These are phyloP conservation scores for Blastomyces parvus DNA, from an alignment of 2,329 filamentous ascomycete species.

Conservation along the genomic window DNA sequence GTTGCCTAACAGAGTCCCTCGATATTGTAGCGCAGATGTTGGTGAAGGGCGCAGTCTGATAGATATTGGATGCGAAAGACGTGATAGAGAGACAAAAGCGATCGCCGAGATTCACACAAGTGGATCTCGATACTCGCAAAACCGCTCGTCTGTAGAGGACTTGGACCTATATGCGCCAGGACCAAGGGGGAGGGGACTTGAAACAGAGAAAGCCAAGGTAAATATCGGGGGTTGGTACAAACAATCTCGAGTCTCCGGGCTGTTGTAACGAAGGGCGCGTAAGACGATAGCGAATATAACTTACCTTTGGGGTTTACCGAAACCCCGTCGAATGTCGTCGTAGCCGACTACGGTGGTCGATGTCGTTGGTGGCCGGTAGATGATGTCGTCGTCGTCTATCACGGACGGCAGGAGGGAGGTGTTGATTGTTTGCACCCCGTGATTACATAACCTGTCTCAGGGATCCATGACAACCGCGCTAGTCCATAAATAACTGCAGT, in stretches of 20 bases:
- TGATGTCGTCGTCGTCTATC: background rate
- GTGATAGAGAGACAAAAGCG: background rate
- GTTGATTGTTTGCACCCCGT: constrained; percentile 8
- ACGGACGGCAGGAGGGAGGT: background rate
- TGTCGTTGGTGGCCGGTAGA: background rate
- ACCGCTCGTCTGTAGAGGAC: background rate
- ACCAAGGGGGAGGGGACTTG: background rate
- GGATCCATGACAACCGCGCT: constrained; percentile 10
- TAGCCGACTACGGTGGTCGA: background rate
- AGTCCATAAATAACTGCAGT: background rate
- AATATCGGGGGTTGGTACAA: background rate
- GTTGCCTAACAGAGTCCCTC: background rate
- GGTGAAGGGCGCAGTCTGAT: no score
- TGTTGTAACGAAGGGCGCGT: background rate
- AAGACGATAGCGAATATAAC: background rate
- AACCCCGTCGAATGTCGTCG: constrained; percentile 4
- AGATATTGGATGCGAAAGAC: background rate
- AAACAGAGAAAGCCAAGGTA: background rate
- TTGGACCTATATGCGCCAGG: background rate
- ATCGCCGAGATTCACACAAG: no score
- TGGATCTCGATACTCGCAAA: background rate
- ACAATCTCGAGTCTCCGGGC: background rate
- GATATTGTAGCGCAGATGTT: background rate
- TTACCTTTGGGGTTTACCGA: background rate
- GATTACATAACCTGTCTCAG: constrained; percentile 8